phyloP scores from a whole-genome alignment of 129 eudicot species.

The Helianthus annuus region HanXRQr2.0-SUNRISE NC_035434.2:156894469-156894968 shows the following conservation, averaged over 20 bases:
- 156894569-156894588: slow-evolving; percentile 92
- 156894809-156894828: too few species aligned
- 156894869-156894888: too few species aligned
- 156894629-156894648: neutral
- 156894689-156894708: slow-evolving; percentile 91
- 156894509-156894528: slow-evolving; percentile 76
- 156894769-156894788: slow-evolving; percentile 47
- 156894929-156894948: too few species aligned
- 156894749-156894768: slow-evolving; percentile 56
- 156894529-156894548: slow-evolving; percentile 76
- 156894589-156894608: slow-evolving; percentile 48
- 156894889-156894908: too few species aligned
- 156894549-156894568: slow-evolving; percentile 88
- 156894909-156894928: too few species aligned
- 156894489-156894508: slow-evolving; percentile 57
- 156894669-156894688: slow-evolving; percentile 68
- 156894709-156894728: slow-evolving; percentile 92
- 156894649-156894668: neutral
- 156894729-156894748: slow-evolving; percentile 69
- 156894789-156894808: neutral
- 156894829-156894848: too few species aligned
- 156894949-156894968: too few species aligned
- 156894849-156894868: too few species aligned
- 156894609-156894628: neutral
- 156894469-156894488: too few species aligned